Conservation (phyloP, 805 yeast species). For the Wickerhamiella domercqiae region DNA sequence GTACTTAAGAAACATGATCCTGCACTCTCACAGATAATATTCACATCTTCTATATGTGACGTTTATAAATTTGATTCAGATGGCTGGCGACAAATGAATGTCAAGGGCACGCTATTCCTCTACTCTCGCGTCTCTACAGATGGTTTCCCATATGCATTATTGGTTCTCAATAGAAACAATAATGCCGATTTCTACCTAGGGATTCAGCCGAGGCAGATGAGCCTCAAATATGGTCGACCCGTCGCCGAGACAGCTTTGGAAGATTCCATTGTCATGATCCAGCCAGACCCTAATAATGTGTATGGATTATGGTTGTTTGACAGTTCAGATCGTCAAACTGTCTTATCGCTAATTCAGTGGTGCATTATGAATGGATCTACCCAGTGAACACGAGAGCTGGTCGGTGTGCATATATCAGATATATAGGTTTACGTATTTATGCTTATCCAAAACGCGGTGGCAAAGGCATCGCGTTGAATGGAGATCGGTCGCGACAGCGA, state of each 20-base stretch:
- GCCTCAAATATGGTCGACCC: slow-evolving; percentile 13
- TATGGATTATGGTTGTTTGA: slow-evolving; percentile 27
- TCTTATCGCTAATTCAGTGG: slow-evolving; percentile 20
- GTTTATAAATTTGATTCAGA: slow-evolving; percentile 25
- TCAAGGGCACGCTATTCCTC: slow-evolving; percentile 27
- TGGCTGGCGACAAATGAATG: slow-evolving; percentile 26
- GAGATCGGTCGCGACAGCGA: not conserved
- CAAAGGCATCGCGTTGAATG: not conserved
- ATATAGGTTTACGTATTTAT: too few relatives aligned
- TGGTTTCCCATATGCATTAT: slow-evolving; percentile 23
- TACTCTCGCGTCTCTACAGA: slow-evolving; percentile 23
- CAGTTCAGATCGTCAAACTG: slow-evolving; percentile 21
- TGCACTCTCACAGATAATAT: slow-evolving; percentile 22
- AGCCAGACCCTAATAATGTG: slow-evolving; percentile 21
- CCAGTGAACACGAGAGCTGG: not conserved
- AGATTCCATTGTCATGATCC: slow-evolving; percentile 25
- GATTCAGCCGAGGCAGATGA: slow-evolving; percentile 18
- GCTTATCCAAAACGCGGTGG: not conserved
- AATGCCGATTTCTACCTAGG: slow-evolving; percentile 24
- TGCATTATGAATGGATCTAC: slow-evolving; percentile 18
- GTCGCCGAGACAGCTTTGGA: slow-evolving; percentile 24
- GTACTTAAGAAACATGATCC: slow-evolving; percentile 26
- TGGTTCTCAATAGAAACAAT: slow-evolving; percentile 24
- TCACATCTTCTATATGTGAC: slow-evolving; percentile 27
- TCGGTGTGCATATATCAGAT: too few relatives aligned